Evolutionary conservation across 805 yeast species (phyloP).

Genomic region (Brettanomyces bruxellensis): DNA sequence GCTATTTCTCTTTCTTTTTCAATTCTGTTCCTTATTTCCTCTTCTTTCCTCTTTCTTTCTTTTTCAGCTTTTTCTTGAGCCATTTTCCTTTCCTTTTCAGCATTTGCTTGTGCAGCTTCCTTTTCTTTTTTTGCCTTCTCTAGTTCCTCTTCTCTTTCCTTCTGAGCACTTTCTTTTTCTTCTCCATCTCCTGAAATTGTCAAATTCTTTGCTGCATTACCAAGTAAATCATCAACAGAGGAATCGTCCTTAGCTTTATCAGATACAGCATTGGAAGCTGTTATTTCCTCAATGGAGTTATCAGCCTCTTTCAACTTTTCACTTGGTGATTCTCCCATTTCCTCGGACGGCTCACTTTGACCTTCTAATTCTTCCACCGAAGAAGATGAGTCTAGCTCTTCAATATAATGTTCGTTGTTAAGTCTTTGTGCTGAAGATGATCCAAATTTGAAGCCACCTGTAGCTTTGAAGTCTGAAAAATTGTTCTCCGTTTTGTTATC

Average conservation of each 20-base stretch:
- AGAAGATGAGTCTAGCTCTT: too few species aligned
- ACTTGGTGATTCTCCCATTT: neutral
- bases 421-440: too few species aligned
- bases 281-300: neutral
- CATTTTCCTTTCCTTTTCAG: neutral
- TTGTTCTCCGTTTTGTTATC: neutral
- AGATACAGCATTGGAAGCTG: neutral
- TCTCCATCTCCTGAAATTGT: neutral
- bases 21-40: neutral
- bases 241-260: conserved; percentile 1
- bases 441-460: too few species aligned
- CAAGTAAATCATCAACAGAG: neutral
- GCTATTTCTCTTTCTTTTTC: neutral
- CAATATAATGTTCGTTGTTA: too few species aligned
- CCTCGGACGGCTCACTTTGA: too few species aligned
- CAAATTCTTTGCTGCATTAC: too few species aligned
- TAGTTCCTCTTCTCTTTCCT: neutral
- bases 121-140: neutral
- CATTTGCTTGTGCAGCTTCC: neutral
- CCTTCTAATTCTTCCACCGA: too few species aligned
- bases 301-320: neutral
- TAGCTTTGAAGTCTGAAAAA: too few species aligned
- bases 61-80: neutral
- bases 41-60: neutral
- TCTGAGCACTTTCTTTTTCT: conserved; percentile 2